These are phyloP conservation scores for Diutina pseudorugosa DNA, from an alignment of 1,139 yeast species.

Conservation along the genomic window DNA sequence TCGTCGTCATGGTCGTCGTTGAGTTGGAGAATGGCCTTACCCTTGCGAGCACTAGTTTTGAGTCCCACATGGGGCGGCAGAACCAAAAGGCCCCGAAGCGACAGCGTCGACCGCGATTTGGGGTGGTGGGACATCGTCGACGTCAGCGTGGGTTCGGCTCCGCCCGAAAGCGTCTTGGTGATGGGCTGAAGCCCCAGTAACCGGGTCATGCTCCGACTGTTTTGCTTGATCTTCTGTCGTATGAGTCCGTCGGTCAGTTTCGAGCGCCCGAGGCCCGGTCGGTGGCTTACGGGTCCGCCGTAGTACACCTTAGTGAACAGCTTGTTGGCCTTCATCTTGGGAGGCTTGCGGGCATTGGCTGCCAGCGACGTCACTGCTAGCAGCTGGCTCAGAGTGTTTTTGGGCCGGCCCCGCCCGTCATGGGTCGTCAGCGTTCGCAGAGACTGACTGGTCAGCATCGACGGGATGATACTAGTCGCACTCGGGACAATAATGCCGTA, in stretches of 20 bases:
- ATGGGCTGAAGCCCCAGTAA: background rate
- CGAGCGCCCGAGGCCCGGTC: background rate
- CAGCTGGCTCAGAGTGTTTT: background rate
- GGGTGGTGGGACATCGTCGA: background rate
- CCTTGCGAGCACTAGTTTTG: constrained; percentile 27
- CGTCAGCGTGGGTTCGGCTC: background rate
- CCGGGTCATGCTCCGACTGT: background rate
- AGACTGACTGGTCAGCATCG: background rate
- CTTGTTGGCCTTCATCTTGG: background rate
- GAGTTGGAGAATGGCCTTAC: constrained; percentile 27
- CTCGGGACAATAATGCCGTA: background rate
- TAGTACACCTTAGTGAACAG: background rate
- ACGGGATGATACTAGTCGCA: background rate
- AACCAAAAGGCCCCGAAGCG: background rate
- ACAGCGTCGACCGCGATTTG: background rate
- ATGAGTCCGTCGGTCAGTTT: background rate
- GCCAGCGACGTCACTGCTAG: background rate
- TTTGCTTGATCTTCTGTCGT: background rate
- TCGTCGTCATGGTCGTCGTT: constrained; percentile 13
- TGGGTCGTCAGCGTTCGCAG: background rate
- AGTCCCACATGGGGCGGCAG: constrained; percentile 14
- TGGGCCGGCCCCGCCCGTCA: constrained; percentile 1
- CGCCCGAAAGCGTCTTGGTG: background rate
- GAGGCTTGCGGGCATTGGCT: background rate
- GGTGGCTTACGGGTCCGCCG: background rate